Base-by-base conservation (phyloP, 306 rosid species). In the Astragalus glycyphyllos region DNA sequence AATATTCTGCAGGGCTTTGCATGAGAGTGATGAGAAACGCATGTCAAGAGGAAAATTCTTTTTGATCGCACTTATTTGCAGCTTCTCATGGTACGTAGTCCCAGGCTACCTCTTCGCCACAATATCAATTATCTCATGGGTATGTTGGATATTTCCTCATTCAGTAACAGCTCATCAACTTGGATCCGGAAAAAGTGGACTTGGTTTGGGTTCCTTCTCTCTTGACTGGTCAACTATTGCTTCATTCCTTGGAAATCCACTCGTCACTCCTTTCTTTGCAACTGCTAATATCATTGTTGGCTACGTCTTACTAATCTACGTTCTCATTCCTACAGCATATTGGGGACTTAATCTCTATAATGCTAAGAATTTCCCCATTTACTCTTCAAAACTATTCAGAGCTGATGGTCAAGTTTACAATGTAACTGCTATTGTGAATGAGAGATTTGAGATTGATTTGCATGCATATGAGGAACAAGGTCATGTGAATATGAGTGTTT, bases 1-100 rank as follows among this genome's bases (percentile, higher is more conserved):
- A 26, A 26, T 26, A 34, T 34, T 11, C 47, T 58, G 47, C 84
- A 89, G 96, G 81, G 87, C 90, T 1, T 26, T 89, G 67, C 96
- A 89, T 63, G 96, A 86, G 15, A 83, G 83, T 40, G 96, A 83
- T 50, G 37, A 48, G 4, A 51, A 11, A 3, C 82, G 90, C 2
- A 81, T 86, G 92, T 87, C 88, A 0, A 64, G 80, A 14, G 87
- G 84, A 66, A 87, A 85, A 13, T 87, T 90, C 82, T 85, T 90
- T 65, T 4, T 84, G 15, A 82, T 87, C 1, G 87, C 89, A 15
- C 71, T 87, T 8, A 26, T 79, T 3, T 90, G 92, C 78, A 90
- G 90, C 73, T 90, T 90, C 62, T 54, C 85, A 3, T 87, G 89
- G 89, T 90, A 80, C 31, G n/a, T 85, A 1, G 67, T 89, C 5